Conservation (phyloP, 2,329 filamentous ascomycete species). For the Botryotinia calthae region DNA sequence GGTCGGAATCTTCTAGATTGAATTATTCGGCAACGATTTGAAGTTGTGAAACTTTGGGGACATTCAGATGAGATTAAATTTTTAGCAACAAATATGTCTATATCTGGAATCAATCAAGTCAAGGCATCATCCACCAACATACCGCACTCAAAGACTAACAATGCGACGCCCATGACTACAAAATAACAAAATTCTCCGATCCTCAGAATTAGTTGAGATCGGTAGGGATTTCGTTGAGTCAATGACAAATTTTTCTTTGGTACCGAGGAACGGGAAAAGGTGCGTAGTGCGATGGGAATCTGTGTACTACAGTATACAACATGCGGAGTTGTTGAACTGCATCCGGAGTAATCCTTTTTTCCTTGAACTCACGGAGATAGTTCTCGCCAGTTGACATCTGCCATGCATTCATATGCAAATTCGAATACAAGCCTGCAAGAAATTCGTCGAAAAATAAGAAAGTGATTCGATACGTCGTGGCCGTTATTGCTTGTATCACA, state of each 20-base stretch:
- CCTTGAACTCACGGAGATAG: background rate
- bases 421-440: background rate
- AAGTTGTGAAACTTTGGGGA: background rate
- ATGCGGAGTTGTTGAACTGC: background rate
- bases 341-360: background rate
- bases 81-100: background rate
- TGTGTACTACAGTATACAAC: background rate
- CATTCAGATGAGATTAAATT: background rate
- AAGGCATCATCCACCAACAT: background rate
- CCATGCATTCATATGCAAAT: conserved; percentile 4
- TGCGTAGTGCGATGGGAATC: background rate
- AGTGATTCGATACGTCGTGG: background rate
- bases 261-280: background rate
- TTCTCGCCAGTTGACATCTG: background rate
- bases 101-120: background rate
- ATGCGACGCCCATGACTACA: background rate
- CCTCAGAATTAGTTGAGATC: background rate
- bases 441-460: background rate
- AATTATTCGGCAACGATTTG: background rate
- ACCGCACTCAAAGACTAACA: background rate
- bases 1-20: background rate
- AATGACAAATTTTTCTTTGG: background rate
- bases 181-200: background rate
- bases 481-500: conserved; percentile 3
- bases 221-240: background rate